Conservation (phyloP, 129 eudicot genomes). For the Smallanthus sonchifolius region DNA sequence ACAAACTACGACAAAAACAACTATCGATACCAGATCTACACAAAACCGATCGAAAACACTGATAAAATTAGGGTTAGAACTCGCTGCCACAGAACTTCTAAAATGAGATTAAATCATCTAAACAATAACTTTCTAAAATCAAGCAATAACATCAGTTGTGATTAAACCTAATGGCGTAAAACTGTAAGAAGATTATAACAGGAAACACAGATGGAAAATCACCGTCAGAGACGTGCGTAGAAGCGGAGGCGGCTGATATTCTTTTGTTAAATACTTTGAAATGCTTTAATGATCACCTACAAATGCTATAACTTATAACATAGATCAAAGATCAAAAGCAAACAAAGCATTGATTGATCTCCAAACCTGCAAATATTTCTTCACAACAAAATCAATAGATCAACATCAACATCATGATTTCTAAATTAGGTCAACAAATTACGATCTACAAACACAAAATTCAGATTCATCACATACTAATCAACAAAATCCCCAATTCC, state of each 20-base stretch:
- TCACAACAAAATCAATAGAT: neutral
- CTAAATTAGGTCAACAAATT: neutral
- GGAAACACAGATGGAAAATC: neutral
- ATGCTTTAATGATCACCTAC: neutral
- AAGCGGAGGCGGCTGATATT: constrained; percentile 13
- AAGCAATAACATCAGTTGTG: neutral
- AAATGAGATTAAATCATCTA: neutral
- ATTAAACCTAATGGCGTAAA: neutral
- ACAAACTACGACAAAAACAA: neutral
- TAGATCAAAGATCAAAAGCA: neutral
- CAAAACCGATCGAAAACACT: constrained; percentile 1
- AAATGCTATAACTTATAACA: neutral
- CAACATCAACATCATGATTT: neutral
- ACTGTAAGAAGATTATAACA: neutral
- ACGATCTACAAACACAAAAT: constrained; percentile 11
- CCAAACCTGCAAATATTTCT: neutral
- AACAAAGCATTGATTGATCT: neutral
- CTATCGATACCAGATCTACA: constrained; percentile 9
- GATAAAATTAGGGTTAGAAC: neutral
- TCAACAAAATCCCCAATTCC: constrained; percentile 13
- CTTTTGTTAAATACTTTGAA: neutral
- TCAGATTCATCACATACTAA: constrained; percentile 16
- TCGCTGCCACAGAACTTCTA: too few species aligned
- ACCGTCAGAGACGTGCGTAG: constrained; percentile 24
- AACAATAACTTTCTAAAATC: neutral